Evolutionary conservation across 2,329 filamentous ascomycete species (phyloP).

Genomic region (Aspergillus tubingensis): DNA sequence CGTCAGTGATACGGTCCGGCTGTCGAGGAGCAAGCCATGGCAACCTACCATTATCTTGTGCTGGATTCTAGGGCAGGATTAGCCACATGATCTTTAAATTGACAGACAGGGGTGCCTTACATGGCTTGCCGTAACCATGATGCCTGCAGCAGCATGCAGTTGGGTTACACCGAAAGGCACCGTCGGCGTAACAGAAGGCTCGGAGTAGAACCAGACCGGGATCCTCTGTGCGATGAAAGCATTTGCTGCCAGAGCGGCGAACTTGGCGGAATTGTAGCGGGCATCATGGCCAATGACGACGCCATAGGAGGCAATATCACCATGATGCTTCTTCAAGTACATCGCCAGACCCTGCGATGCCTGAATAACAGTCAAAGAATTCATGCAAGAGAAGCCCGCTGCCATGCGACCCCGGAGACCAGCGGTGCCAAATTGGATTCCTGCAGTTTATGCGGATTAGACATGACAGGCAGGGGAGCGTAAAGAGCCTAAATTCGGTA

Average conservation of each 20-base stretch:
- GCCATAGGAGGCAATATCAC: constrained; percentile 46
- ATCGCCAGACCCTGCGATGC: constrained; percentile 66
- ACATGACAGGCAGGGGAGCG: constrained; percentile 1
- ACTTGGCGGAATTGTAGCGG: constrained; percentile 62
- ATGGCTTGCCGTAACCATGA: constrained; percentile 69
- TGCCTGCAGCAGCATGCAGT: constrained; percentile 57
- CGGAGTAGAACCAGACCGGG: constrained; percentile 61
- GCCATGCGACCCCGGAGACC: constrained; percentile 66
- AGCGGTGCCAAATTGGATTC: constrained; percentile 64
- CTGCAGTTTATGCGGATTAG: constrained; percentile 25
- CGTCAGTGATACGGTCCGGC: constrained; percentile 15
- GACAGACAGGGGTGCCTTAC: constrained; percentile 30
- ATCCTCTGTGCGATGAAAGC: constrained; percentile 61
- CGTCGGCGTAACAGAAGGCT: constrained; percentile 59
- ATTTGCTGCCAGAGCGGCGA: constrained; percentile 61
- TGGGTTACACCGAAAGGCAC: constrained; percentile 62
- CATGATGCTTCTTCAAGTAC: constrained; percentile 54
- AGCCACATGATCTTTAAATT: background rate
- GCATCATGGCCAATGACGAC: constrained; percentile 66
- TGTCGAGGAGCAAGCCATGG: background rate
- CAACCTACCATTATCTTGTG: constrained; percentile 58
- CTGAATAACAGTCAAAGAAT: constrained; percentile 61
- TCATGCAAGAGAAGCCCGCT: constrained; percentile 64
- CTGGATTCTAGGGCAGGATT: constrained; percentile 52
- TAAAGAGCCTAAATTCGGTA: constrained; percentile 6